Base-by-base conservation (phyloP, 306 rosid genomes). In the Prunus campanulata region DNA sequence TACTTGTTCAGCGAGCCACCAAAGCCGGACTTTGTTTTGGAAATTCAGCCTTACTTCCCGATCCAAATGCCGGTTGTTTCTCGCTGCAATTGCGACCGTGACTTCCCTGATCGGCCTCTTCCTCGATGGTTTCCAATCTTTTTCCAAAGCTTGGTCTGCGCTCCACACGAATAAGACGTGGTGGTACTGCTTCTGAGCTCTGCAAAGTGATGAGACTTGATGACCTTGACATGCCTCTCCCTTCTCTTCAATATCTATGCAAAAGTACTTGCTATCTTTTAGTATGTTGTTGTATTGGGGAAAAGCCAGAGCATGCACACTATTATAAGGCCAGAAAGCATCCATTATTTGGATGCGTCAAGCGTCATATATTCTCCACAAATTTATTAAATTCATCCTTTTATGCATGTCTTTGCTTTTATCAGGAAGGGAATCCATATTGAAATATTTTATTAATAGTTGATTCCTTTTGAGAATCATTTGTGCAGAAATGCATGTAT, bases 1-100 rank as follows among this genome's bases (percentile, higher is more conserved):
- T 29, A 51, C 46, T 50, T 52, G 75, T 20, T 72, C 77, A 59
- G 18, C 77, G 77, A 73, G 77, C 57, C 42, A 73, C 77, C 68
- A 73, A 2, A 24, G 57, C 57, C 24, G 52, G 18, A 57, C 25
- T 59, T 13, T 16, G 67, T 44, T 73, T 73, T 4, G 39, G 19
- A 29, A 57, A 42, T 4, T 72, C 55, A 4, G 55, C 24, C 52
- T 39, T 72, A 55, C 62, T 57, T 57, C 16, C 27, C 1, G 67
- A 57, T 56, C 67, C 76, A 72, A 35, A 72, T 14, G 55, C 55
- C 15, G 46, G 25, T 44, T 72, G 52, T 4, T 72, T 72, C 44
- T 72, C 66, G 2, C 39, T 24, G 66, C 54, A 62, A 16, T 44
- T 56, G 42, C 63, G 12, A 39, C 62, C 2, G 8, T 70, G 62